phyloP scores from a whole-genome alignment of 768 basidiomycete species.

The Serendipita sp. region DNA sequence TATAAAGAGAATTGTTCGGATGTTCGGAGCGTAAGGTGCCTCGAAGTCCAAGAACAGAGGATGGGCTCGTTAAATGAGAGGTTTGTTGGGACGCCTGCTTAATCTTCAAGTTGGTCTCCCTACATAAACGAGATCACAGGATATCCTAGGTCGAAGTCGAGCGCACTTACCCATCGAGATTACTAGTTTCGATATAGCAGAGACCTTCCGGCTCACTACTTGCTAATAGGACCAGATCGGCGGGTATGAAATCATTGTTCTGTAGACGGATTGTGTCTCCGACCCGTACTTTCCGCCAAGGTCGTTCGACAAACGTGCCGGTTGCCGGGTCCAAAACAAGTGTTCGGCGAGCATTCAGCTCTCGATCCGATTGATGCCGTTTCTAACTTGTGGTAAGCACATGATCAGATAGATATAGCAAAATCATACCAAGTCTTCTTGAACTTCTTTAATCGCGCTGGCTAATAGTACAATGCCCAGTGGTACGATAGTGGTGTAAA shows the following conservation, averaged over 20 bases:
- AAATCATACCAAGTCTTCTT: slow-evolving; percentile 66
- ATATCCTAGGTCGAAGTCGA: background rate
- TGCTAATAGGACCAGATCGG: slow-evolving; percentile 73
- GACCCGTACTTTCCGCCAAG: slow-evolving; percentile 80
- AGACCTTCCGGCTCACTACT: slow-evolving; percentile 94
- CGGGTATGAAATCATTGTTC: slow-evolving; percentile 87
- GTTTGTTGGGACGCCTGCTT: slow-evolving; percentile 87
- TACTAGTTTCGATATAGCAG: slow-evolving; percentile 95
- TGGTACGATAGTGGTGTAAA: slow-evolving; percentile 87
- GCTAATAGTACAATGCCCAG: slow-evolving; percentile 77
- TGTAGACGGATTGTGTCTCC: slow-evolving; percentile 88
- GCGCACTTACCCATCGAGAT: slow-evolving; percentile 72
- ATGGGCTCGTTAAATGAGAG: slow-evolving; percentile 56
- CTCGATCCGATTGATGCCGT: slow-evolving; percentile 88
- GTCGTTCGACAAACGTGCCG: slow-evolving; percentile 49
- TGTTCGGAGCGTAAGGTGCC: slow-evolving; percentile 88
- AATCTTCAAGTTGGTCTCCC: slow-evolving; percentile 97
- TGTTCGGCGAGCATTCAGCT: slow-evolving; percentile 69
- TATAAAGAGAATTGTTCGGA: slow-evolving; percentile 94
- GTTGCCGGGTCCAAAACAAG: slow-evolving; percentile 50
- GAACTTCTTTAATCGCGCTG: slow-evolving; percentile 87
- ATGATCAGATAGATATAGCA: background rate
- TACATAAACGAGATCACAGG: slow-evolving; percentile 17
- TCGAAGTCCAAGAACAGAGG: slow-evolving; percentile 50
- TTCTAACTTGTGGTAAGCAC: slow-evolving; percentile 27